Conservation (phyloP, 768 basidiomycete genomes). For the Hydnum rufescens region DNA sequence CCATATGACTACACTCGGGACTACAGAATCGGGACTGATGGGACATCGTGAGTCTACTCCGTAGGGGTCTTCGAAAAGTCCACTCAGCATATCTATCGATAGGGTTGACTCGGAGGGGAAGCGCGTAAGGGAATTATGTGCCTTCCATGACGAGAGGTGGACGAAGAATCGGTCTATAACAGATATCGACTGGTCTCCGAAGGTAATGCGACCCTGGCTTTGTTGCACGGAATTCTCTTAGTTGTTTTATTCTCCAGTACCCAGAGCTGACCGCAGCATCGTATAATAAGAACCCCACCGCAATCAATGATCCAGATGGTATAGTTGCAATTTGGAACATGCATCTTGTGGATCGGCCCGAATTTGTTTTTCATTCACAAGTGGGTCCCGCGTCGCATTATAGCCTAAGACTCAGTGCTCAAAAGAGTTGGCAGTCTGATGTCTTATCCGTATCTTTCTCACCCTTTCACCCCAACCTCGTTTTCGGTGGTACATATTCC, state of each 20-base stretch:
- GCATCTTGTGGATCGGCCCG: slow-evolving; percentile 84
- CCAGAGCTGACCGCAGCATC: slow-evolving; percentile 90
- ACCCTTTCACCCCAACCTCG: slow-evolving; percentile 90
- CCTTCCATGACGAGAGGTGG: slow-evolving; percentile 80
- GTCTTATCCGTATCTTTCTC: slow-evolving; percentile 94
- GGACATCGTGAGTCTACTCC: slow-evolving; percentile 43
- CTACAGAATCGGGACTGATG: slow-evolving; percentile 78
- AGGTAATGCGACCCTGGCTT: slow-evolving; percentile 29
- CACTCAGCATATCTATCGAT: not conserved
- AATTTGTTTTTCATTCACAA: slow-evolving; percentile 97
- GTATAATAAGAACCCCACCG: slow-evolving; percentile 92
- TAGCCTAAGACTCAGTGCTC: not conserved
- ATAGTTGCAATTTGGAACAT: slow-evolving; percentile 96
- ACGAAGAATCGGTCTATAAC: slow-evolving; percentile 90
- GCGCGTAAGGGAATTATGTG: slow-evolving; percentile 81
- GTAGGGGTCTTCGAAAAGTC: slow-evolving; percentile 1
- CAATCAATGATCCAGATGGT: slow-evolving; percentile 89
- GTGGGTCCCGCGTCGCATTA: slow-evolving; percentile 26
- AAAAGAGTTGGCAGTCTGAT: slow-evolving; percentile 49
- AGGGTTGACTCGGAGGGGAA: slow-evolving; percentile 85
- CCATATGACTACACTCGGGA: slow-evolving; percentile 93
- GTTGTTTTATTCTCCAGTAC: slow-evolving; percentile 32
- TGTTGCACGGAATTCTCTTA: not conserved
- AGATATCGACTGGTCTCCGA: slow-evolving; percentile 93
- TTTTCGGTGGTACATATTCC: slow-evolving; percentile 98